These are phyloP conservation scores for Penicillium sp. DNA, from an alignment of 2,329 filamentous ascomycete genomes.

Conservation along the genomic window DNA sequence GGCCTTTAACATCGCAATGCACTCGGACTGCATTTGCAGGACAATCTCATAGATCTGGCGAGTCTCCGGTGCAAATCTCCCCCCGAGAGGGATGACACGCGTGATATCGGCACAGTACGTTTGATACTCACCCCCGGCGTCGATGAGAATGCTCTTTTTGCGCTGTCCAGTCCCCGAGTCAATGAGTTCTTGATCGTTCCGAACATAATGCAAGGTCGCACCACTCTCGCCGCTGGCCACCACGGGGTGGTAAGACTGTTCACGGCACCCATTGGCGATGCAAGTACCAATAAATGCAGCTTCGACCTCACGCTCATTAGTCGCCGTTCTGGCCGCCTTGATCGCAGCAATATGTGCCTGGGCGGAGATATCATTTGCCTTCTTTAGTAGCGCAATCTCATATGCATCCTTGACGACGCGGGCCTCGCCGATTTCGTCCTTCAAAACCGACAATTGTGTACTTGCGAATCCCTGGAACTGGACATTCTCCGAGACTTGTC, in stretches of 20 bases:
- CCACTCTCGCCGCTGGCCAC: constrained; percentile 78
- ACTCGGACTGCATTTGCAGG: constrained; percentile 70
- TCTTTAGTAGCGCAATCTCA: constrained; percentile 74
- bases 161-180: constrained; percentile 40
- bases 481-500: constrained; percentile 66
- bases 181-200: constrained; percentile 66
- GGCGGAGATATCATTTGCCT: constrained; percentile 73
- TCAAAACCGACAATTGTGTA: constrained; percentile 57
- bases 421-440: constrained; percentile 68
- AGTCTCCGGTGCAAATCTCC: constrained; percentile 63
- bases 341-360: constrained; percentile 70
- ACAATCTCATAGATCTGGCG: constrained; percentile 71
- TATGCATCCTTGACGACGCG: constrained; percentile 80
- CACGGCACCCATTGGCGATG: constrained; percentile 63
- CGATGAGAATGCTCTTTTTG: constrained; percentile 70
- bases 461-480: constrained; percentile 65
- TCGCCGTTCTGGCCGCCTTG: constrained; percentile 54
- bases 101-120: constrained; percentile 90
- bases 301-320: constrained; percentile 77
- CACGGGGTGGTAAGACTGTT: constrained; percentile 84
- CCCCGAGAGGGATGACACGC: constrained; percentile 72
- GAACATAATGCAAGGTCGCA: constrained; percentile 77
- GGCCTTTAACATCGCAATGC: constrained; percentile 62
- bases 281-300: constrained; percentile 69
- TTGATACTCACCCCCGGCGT: constrained; percentile 79